Evolutionary conservation across 768 basidiomycete genomes (phyloP).

Genomic region (Mycena capillaripes): DNA sequence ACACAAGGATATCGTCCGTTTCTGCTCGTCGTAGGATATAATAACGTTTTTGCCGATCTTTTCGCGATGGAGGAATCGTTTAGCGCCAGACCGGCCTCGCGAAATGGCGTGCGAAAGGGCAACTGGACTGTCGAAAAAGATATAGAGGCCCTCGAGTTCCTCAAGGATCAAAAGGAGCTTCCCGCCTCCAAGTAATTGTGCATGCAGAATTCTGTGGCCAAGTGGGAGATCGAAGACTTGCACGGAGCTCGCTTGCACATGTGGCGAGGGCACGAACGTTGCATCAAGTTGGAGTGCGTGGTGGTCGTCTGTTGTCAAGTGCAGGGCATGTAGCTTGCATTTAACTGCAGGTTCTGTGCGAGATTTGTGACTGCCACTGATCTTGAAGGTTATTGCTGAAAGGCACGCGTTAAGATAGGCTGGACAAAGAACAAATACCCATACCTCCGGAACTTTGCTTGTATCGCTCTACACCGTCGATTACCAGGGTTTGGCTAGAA

Average conservation of each 20-base stretch:
- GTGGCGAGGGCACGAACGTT: conserved; percentile 50
- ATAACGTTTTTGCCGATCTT: conserved; percentile 62
- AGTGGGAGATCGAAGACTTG: conserved; percentile 44
- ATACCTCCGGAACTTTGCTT: conserved; percentile 16
- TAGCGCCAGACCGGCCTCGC: conserved; percentile 33
- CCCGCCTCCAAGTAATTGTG: conserved; percentile 57
- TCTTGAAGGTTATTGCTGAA: conserved; percentile 12
- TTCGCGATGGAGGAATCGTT: conserved; percentile 55
- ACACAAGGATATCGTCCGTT: conserved; percentile 62
- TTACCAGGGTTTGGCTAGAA: conserved; percentile 15
- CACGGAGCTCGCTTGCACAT: conserved; percentile 37
- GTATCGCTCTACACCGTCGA: conserved; percentile 21
- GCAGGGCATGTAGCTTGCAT: conserved; percentile 49
- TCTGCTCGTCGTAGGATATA: conserved; percentile 66
- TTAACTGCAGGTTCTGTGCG: conserved; percentile 40
- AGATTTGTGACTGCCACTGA: conserved; percentile 21
- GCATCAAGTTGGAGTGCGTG: conserved; percentile 51
- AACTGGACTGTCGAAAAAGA: conserved; percentile 55
- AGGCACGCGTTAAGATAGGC: neutral
- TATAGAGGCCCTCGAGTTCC: conserved; percentile 49
- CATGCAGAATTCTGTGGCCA: conserved; percentile 46
- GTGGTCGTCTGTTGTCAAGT: conserved; percentile 52
- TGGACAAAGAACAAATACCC: neutral
- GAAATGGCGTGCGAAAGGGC: conserved; percentile 49
- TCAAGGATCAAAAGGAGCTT: conserved; percentile 58